These are phyloP conservation scores for Macaranga tanarius DNA, from an alignment of 441 rosid species.

Conservation along the genomic window DNA sequence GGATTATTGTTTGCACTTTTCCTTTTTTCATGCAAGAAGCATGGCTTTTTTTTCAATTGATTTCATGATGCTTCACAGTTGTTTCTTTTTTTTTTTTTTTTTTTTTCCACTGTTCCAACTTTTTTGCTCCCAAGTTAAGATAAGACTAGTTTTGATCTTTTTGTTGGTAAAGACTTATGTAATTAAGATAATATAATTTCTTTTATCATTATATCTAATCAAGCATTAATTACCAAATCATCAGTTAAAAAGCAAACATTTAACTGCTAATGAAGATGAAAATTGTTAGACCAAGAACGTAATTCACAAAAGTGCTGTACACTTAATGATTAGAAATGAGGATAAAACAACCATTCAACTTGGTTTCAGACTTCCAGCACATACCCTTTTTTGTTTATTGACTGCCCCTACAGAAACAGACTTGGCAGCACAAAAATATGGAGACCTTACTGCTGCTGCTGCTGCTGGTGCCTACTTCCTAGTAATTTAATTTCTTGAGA, in stretches of 20 bases:
- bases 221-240: conserved; percentile 7
- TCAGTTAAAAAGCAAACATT: neutral
- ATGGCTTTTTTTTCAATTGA: conserved; percentile 10
- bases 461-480: neutral
- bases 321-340: no score
- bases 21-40: conserved; percentile 20
- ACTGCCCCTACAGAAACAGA: no score
- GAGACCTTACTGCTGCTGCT: no score
- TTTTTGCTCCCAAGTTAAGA: neutral
- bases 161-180: neutral
- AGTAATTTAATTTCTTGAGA: neutral
- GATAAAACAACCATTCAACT: neutral
- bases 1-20: conserved; percentile 15
- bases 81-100: no score
- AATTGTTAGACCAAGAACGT: neutral
- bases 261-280: neutral
- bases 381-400: no score
- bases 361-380: no score
- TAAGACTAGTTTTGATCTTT: conserved; percentile 3
- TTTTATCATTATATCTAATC: conserved; percentile 2
- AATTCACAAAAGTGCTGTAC: no score
- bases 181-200: neutral
- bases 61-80: conserved; percentile 9
- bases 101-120: neutral
- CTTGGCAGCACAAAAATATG: no score